A percentile compares a stretch with the other conserved stretches of the same genome.
Evolutionary conservation across 164 flowering plant genomes (phyloP).

Genomic region (Pachysandra terminalis): DNA sequence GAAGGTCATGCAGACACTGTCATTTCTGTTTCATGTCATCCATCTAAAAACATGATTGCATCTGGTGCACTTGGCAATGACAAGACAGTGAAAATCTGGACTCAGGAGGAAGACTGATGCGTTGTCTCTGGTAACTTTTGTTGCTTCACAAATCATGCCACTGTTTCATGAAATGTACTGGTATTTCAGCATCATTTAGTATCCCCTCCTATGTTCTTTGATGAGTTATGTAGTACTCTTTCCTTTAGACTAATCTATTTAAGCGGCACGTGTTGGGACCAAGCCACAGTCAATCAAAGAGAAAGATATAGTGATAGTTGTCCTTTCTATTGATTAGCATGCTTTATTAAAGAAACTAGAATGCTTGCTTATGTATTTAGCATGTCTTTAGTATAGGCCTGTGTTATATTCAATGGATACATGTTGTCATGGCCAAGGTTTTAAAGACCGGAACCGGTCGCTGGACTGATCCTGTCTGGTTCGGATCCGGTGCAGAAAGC

Average conservation of each 20-base stretch:
- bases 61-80: slow-evolving; percentile 58
- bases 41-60: slow-evolving; percentile 54
- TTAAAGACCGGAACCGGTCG: too few species aligned
- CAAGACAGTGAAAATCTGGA: slow-evolving; percentile 54
- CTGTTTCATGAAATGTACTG: background rate
- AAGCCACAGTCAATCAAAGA: too few species aligned
- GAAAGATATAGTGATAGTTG: too few species aligned
- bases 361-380: too few species aligned
- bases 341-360: background rate
- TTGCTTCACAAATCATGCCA: background rate
- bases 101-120: slow-evolving; percentile 28
- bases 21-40: slow-evolving; percentile 60
- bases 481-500: too few species aligned
- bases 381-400: too few species aligned
- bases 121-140: background rate
- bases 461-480: too few species aligned
- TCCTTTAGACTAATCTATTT: background rate
- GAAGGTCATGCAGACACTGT: slow-evolving; percentile 66
- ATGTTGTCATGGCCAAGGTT: too few species aligned
- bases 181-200: background rate
- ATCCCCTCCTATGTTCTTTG: too few species aligned
- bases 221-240: too few species aligned
- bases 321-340: background rate
- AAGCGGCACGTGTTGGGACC: background rate
- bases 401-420: too few species aligned